These are phyloP conservation scores for Phialophora expanda DNA, from an alignment of 2,329 filamentous ascomycete genomes.

Conservation along the genomic window DNA sequence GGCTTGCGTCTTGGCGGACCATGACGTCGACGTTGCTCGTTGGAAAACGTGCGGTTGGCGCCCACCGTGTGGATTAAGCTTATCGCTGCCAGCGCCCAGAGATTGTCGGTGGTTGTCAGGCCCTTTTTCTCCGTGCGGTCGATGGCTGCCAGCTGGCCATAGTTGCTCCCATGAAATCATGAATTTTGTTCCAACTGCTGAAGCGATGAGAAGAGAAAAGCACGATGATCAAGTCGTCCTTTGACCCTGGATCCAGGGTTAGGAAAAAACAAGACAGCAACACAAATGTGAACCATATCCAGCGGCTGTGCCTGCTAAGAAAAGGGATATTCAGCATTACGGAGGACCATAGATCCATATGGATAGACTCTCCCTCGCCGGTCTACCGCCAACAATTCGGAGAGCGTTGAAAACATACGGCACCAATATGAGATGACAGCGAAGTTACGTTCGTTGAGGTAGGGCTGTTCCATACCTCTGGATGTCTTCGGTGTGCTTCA, in stretches of 20 bases:
- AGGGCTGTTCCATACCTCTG: neutral
- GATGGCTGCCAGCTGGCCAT: neutral
- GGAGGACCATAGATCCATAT: neutral
- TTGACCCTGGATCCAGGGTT: neutral
- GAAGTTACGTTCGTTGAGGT: too few relatives aligned
- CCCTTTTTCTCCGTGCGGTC: slow-evolving; percentile 7
- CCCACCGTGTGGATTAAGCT: slow-evolving; percentile 4
- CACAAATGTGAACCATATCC: neutral
- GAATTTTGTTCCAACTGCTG: neutral
- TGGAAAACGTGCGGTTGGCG: slow-evolving; percentile 17
- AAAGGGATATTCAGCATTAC: neutral
- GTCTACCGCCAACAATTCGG: neutral
- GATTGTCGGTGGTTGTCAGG: slow-evolving; percentile 14
- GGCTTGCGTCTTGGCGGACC: slow-evolving; percentile 2
- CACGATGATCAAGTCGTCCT: neutral
- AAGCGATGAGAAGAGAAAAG: neutral
- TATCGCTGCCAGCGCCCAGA: slow-evolving; percentile 17
- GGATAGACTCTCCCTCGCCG: neutral
- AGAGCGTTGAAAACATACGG: neutral
- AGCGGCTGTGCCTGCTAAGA: neutral
- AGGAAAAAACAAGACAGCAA: neutral
- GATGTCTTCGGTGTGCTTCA: neutral
- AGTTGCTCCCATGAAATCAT: neutral
- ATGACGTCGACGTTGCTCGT: slow-evolving; percentile 10
- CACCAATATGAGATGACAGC: neutral